Conservation (phyloP, 1,284 basidiomycete genomes). For the Boletus hoseneyae region DNA sequence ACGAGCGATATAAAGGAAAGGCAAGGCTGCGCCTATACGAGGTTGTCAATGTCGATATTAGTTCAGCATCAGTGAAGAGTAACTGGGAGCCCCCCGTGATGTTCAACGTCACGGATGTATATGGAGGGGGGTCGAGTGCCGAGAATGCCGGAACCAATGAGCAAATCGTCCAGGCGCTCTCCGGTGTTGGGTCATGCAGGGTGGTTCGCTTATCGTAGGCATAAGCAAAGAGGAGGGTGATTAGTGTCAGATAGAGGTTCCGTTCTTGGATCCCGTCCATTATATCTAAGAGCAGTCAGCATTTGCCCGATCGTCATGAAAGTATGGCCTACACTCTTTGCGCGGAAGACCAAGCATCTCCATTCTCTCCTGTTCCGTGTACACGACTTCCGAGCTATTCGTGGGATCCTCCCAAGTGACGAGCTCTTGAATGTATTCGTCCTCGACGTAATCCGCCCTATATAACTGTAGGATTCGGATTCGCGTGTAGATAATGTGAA, state of each 20-base stretch:
- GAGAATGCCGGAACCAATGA: conserved; percentile 69
- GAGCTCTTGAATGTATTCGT: conserved; percentile 68
- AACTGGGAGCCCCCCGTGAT: conserved; percentile 12
- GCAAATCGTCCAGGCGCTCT: conserved; percentile 80
- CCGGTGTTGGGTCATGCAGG: conserved; percentile 70
- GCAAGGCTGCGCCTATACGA: conserved; percentile 71
- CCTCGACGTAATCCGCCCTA: conserved; percentile 77
- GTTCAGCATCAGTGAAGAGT: conserved; percentile 44
- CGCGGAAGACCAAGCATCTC: conserved; percentile 66
- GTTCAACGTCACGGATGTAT: conserved; percentile 21
- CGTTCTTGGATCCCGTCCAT: conserved; percentile 51
- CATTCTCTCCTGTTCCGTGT: conserved; percentile 67
- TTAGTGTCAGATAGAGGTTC: conserved; percentile 61
- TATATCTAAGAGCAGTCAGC: conserved; percentile 47
- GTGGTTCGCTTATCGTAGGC: conserved; percentile 75
- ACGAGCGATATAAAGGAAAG: conserved; percentile 77
- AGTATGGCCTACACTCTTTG: conserved; percentile 63
- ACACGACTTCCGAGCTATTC: conserved; percentile 41
- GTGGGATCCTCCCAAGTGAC: conserved; percentile 60
- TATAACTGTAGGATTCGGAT: conserved; percentile 4
- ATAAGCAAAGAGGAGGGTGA: conserved; percentile 69
- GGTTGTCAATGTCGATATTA: conserved; percentile 48
- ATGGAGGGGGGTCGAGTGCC: conserved; percentile 69
- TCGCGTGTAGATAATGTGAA: conserved; percentile 1
- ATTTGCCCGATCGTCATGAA: not conserved